These are phyloP conservation scores for Neurospora sp. DNA, from an alignment of 495 filamentous ascomycete species.

Conservation along the genomic window DNA sequence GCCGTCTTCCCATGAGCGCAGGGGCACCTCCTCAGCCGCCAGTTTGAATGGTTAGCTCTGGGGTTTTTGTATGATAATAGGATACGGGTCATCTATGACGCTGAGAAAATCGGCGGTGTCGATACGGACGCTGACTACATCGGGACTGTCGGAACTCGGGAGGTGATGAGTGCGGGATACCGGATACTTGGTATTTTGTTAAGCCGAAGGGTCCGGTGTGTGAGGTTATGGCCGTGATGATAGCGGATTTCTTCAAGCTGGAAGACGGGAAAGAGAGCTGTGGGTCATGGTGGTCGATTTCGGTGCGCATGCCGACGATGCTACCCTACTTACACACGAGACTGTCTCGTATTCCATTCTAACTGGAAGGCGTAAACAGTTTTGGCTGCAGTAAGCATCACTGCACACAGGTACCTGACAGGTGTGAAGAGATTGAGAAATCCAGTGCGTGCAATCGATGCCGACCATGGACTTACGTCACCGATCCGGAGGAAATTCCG, in stretches of 20 bases:
- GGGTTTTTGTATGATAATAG: not conserved
- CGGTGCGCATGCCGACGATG: not conserved
- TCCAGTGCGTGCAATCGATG: not conserved
- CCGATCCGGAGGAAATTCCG: not conserved
- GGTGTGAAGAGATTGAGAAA: not conserved
- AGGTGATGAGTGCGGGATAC: conserved; percentile 9
- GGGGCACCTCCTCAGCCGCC: not conserved
- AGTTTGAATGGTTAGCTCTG: conserved; percentile 11
- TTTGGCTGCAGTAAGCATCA: not conserved
- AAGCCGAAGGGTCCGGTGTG: not conserved
- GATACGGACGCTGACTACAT: not conserved
- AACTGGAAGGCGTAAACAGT: not conserved
- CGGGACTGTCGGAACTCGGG: conserved; percentile 8
- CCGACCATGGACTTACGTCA: not conserved
- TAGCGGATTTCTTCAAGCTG: not conserved
- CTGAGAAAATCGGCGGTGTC: not conserved
- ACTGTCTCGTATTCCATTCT: not conserved
- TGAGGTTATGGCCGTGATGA: not conserved
- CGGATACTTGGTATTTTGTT: conserved; percentile 13
- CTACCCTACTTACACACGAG: not conserved
- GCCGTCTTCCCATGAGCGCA: too few relatives aligned
- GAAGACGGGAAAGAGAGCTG: not conserved
- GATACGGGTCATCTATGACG: conserved; percentile 11
- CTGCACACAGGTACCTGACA: not conserved
- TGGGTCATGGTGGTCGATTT: not conserved